These are phyloP conservation scores for Oryza officinalis DNA, from an alignment of 176 grass and related monocot genomes.

Conservation along the genomic window DNA sequence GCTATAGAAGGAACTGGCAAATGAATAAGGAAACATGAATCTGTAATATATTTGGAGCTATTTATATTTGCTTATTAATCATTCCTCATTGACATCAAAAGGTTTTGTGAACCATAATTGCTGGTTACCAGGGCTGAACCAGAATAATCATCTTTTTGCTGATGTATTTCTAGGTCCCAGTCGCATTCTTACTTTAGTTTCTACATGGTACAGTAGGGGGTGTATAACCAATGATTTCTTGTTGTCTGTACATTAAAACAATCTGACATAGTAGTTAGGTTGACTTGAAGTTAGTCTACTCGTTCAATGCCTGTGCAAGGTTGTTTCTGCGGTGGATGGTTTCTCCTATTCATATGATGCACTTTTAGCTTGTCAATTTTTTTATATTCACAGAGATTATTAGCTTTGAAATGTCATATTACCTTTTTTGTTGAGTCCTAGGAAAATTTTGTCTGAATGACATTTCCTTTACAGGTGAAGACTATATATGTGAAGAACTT, in stretches of 20 bases:
- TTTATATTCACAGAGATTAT: background rate
- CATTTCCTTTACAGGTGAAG: constrained; percentile 62
- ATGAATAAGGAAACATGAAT: background rate
- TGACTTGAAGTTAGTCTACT: background rate
- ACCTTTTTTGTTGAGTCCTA: background rate
- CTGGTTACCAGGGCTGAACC: background rate
- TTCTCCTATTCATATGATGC: background rate
- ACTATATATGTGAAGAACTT: constrained; percentile 98
- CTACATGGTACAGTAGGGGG: background rate
- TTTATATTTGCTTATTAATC: background rate
- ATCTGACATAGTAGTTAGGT: background rate
- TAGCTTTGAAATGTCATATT: background rate
- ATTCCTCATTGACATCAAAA: background rate
- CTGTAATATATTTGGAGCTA: too few species aligned
- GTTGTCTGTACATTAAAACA: background rate
- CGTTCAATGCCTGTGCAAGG: background rate
- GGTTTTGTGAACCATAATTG: background rate
- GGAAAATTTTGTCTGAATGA: background rate
- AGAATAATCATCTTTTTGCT: background rate
- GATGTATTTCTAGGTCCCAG: background rate
- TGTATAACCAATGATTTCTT: background rate
- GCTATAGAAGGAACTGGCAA: background rate
- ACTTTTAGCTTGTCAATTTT: background rate
- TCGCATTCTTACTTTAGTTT: background rate
- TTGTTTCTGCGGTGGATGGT: background rate